A percentile compares a stretch with the other conserved stretches of the same genome.
These are phyloP conservation scores for Leccinum longicurvipes DNA, from an alignment of 768 basidiomycete species.

Conservation along the genomic window DNA sequence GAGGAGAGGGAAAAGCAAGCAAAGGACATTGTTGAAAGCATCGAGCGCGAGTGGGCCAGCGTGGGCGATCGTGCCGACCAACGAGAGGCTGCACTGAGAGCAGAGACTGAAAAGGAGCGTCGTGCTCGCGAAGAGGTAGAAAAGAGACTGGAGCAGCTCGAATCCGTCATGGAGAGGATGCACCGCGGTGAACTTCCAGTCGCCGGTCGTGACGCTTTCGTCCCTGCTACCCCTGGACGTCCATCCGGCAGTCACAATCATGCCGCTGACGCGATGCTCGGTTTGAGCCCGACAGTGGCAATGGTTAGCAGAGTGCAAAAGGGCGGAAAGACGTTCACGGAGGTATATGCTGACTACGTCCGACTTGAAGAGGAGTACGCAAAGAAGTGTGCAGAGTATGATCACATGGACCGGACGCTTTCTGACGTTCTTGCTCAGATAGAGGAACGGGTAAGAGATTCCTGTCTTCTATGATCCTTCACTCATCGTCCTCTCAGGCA, in stretches of 20 bases:
- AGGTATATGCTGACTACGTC: slow-evolving; percentile 90
- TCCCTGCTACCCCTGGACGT: slow-evolving; percentile 42
- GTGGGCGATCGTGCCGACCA: slow-evolving; percentile 67
- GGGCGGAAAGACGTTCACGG: slow-evolving; percentile 86
- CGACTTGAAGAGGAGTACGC: slow-evolving; percentile 79
- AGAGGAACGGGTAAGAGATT: slow-evolving; percentile 69
- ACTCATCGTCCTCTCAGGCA: slow-evolving; percentile 49
- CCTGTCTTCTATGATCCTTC: background rate
- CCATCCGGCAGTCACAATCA: slow-evolving; percentile 38
- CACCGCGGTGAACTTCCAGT: slow-evolving; percentile 68
- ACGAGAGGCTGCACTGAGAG: slow-evolving; percentile 62
- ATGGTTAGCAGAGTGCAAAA: slow-evolving; percentile 80
- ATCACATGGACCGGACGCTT: slow-evolving; percentile 79
- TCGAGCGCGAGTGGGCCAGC: slow-evolving; percentile 80
- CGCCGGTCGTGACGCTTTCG: slow-evolving; percentile 41
- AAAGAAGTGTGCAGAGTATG: slow-evolving; percentile 76
- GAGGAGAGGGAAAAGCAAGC: slow-evolving; percentile 86
- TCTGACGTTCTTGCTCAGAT: slow-evolving; percentile 82
- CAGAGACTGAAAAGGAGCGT: slow-evolving; percentile 71
- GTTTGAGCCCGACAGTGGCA: slow-evolving; percentile 83
- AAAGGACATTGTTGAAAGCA: slow-evolving; percentile 73
- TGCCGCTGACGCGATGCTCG: slow-evolving; percentile 55
- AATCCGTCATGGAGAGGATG: slow-evolving; percentile 68
- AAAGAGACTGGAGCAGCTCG: slow-evolving; percentile 66
- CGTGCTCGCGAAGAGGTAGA: slow-evolving; percentile 68